Percentiles rank a stretch among this genome's conserved stretches.
phyloP scores from a whole-genome alignment of 768 basidiomycete species.

The Tricholoma matsutake region DNA sequence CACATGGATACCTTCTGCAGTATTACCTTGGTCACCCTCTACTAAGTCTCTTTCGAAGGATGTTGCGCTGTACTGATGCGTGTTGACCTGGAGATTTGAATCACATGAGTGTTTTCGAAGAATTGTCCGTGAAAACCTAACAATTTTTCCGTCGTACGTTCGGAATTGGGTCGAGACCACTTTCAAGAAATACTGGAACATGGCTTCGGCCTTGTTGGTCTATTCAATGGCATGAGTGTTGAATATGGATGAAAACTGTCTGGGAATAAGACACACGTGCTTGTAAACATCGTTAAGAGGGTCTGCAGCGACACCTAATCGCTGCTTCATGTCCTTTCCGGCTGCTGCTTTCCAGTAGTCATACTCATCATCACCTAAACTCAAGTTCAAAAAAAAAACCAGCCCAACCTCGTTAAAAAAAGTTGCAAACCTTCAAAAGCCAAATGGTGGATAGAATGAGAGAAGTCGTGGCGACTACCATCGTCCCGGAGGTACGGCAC shows the following conservation, averaged over 20 bases:
- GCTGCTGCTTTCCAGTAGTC: conserved; percentile 61
- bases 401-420: not conserved
- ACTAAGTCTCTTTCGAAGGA: conserved; percentile 92
- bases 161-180: conserved; percentile 95
- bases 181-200: conserved; percentile 99
- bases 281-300: conserved; percentile 71
- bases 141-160: conserved; percentile 70
- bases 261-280: conserved; percentile 38
- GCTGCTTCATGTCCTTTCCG: conserved; percentile 61
- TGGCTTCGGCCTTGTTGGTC: conserved; percentile 81
- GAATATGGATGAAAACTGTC: not conserved
- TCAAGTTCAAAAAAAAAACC: not conserved
- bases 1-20: conserved; percentile 62
- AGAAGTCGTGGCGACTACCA: conserved; percentile 89
- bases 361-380: conserved; percentile 74
- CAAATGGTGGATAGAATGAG: conserved; percentile 80
- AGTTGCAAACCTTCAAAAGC: conserved; percentile 59
- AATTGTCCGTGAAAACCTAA: conserved; percentile 29
- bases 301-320: conserved; percentile 68
- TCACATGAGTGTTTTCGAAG: conserved; percentile 1
- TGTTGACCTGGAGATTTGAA: conserved; percentile 54
- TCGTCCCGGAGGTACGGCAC: conserved; percentile 94
- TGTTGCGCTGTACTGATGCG: conserved; percentile 94
- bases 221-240: conserved; percentile 22
- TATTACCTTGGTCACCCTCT: conserved; percentile 56